Base-by-base conservation (phyloP, 2,329 filamentous ascomycete species). In the Penicillium occitanis region DNA sequence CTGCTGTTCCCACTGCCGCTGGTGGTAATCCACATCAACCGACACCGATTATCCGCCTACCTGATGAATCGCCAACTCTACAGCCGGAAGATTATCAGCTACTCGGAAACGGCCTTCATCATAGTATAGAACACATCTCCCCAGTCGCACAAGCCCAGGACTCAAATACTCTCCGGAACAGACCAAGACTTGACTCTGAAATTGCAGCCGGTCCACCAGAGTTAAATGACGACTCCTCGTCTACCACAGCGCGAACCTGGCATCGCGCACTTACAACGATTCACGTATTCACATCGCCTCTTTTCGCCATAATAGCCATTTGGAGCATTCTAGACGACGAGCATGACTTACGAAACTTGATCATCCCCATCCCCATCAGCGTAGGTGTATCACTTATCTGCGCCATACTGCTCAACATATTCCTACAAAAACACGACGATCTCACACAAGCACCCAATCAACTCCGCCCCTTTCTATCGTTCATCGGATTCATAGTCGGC, bases 211-310 rank as follows among this genome's bases (percentile, higher is more conserved):
- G 42, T 2, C 58, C 57, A 19, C 69, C 73, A 17, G 74, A 63
- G 67, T 71, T 37, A 25, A 63, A 46, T 3, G 48, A 66, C 17
- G 69, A 71, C 13, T 61, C 73, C 70, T 55, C 72, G 30, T 68
- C 73, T 48, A 66, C 53, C 14, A 48, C 70, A 2, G 70, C 78
- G 2, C 83, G 85, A 64, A 84, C 88, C 35, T 98, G 95, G 93
- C 96, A 93, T 73, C 87, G 93, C 62, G 99, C 95, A 94, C 86
- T 99, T 3, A 86, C 96, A 13, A 87, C 89, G 13, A 78, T 95
- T 10, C 96, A 99, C 73, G 84, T 95, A 59, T 93, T 97, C 74
- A 91, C 90, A 0, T 92, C 93, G 0, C 95, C 95, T 0, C 78
- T 95, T 25, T 97, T 98, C 77, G 87, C 93, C 53, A 86, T 91